phyloP scores from a whole-genome alignment of 2,329 filamentous ascomycete species.

The Rhinocladiella mackenziei region DNA sequence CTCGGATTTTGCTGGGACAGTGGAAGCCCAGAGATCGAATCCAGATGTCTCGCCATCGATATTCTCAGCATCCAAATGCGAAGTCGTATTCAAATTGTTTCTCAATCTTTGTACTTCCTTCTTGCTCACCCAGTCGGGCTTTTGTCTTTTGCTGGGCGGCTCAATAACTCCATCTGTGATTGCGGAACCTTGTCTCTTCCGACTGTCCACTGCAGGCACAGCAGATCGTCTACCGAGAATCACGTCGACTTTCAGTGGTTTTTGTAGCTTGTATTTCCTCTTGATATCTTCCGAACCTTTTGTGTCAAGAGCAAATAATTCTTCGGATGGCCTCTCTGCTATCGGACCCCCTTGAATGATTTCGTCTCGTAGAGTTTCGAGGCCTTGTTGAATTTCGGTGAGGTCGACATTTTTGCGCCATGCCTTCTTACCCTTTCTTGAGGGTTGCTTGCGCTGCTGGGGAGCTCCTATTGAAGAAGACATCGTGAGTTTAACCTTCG shows the following conservation, averaged over 20 bases:
- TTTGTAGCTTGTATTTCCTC: constrained; percentile 64
- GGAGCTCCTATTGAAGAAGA: constrained; percentile 11
- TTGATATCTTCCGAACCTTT: constrained; percentile 64
- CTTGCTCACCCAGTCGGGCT: constrained; percentile 73
- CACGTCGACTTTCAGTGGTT: constrained; percentile 82
- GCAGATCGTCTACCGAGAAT: constrained; percentile 82
- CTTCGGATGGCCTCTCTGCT: constrained; percentile 72
- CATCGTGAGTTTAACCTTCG: constrained; percentile 1
- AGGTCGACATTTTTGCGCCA: constrained; percentile 99
- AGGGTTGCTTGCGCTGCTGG: constrained; percentile 58
- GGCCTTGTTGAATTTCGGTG: constrained; percentile 74
- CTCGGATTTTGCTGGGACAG: constrained; percentile 31
- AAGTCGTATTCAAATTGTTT: constrained; percentile 37
- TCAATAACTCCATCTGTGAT: constrained; percentile 69
- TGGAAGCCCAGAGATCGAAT: constrained; percentile 75
- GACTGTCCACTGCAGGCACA: constrained; percentile 70
- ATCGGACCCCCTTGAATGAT: constrained; percentile 87
- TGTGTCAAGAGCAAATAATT: constrained; percentile 81
- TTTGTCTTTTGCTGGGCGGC: constrained; percentile 65
- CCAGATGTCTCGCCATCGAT: constrained; percentile 49
- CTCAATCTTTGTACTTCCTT: constrained; percentile 78
- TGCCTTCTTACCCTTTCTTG: constrained; percentile 95
- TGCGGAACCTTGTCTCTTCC: constrained; percentile 69
- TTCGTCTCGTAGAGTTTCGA: constrained; percentile 80
- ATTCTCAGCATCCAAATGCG: constrained; percentile 37